Percentiles rank a stretch among this genome's conserved stretches.
These are phyloP conservation scores for Dunaliella primolecta DNA, from an alignment of 139 green algal species.

Conservation along the genomic window DNA sequence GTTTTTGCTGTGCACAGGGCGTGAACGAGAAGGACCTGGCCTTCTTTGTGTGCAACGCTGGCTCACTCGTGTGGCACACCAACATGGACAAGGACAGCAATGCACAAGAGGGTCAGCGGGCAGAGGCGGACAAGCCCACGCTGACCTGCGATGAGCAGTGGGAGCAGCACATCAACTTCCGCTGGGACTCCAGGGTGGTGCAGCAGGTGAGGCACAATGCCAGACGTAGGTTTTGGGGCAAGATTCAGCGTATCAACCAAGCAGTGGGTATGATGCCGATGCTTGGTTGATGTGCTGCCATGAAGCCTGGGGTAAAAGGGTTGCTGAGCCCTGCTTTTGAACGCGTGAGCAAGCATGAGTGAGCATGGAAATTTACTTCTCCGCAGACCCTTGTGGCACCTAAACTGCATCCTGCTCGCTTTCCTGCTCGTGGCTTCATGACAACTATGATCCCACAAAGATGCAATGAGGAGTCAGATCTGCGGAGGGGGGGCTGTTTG, in stretches of 20 bases:
- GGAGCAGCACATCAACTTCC: slow-evolving; percentile 47
- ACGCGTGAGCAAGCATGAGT: too few species aligned
- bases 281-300: neutral
- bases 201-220: slow-evolving; percentile 44
- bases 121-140: neutral
- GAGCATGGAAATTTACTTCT: too few species aligned
- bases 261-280: neutral
- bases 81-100: neutral
- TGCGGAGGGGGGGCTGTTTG: too few species aligned
- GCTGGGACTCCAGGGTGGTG: slow-evolving; percentile 48
- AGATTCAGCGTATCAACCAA: neutral
- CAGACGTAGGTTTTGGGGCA: too few species aligned
- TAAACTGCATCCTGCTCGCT: too few species aligned
- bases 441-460: too few species aligned
- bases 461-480: too few species aligned
- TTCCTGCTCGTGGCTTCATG: too few species aligned
- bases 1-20: slow-evolving; percentile 1
- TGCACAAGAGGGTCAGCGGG: neutral
- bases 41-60: slow-evolving; percentile 52
- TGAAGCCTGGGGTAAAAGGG: too few species aligned
- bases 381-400: too few species aligned
- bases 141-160: slow-evolving; percentile 50
- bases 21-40: slow-evolving; percentile 35
- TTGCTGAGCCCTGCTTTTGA: too few species aligned
- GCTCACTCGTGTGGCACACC: slow-evolving; percentile 41